phyloP scores from a whole-genome alignment of 208 protist genomes.

The Trypanosoma conorhini region DNA sequence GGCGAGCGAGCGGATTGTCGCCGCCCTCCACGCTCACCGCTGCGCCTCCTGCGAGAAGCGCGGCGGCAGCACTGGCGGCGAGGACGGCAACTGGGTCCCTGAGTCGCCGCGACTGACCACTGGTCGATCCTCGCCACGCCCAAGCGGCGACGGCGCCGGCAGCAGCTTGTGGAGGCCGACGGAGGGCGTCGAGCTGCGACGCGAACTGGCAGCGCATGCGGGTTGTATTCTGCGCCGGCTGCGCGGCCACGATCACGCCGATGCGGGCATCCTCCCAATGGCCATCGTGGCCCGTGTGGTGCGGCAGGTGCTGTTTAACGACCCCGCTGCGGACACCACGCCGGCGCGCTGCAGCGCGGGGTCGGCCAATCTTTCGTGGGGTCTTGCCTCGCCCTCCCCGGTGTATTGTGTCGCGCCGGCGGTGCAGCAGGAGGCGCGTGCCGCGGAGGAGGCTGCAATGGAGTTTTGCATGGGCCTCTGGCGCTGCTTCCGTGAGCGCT shows the following conservation, averaged over 20 bases:
- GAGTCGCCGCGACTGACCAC: constrained; percentile 2
- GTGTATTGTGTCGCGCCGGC: constrained; percentile 43
- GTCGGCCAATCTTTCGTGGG: not conserved
- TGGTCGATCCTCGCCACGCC: not conserved
- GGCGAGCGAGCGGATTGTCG: constrained; percentile 67
- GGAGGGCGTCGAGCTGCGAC: constrained; percentile 19
- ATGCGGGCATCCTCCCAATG: constrained; percentile 68
- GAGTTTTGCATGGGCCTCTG: constrained; percentile 56
- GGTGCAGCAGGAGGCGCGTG: constrained; percentile 32
- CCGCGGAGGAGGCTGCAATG: constrained; percentile 48
- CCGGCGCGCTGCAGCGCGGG: not conserved
- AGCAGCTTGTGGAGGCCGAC: constrained; percentile 1
- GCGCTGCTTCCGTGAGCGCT: constrained; percentile 61
- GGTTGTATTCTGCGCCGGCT: constrained; percentile 56
- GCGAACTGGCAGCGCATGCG: constrained; percentile 34
- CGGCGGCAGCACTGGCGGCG: not conserved
- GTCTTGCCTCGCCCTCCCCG: not conserved
- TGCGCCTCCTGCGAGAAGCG: not conserved
- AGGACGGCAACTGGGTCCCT: not conserved
- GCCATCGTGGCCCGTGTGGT: constrained; percentile 55
- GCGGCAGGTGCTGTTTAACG: constrained; percentile 8
- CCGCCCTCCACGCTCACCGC: constrained; percentile 33
- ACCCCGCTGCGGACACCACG: not conserved
- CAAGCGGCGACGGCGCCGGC: not conserved
- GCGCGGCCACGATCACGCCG: constrained; percentile 53